phyloP scores from a whole-genome alignment of 1,284 basidiomycete species.

The Rhodotorula sp. region DNA sequence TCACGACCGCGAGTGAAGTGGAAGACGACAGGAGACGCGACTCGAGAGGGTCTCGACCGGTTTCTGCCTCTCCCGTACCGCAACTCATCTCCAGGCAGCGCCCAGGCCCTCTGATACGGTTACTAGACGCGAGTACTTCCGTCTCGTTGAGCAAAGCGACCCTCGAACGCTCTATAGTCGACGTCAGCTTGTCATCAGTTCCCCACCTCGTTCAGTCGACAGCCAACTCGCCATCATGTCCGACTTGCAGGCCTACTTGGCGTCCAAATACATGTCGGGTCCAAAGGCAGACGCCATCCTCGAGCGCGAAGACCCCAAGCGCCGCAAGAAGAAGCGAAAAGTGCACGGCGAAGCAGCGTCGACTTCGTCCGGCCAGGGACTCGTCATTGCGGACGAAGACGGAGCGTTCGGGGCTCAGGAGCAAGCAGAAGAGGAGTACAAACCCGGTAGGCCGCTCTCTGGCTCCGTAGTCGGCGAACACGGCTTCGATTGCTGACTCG shows the following conservation, averaged over 20 bases:
- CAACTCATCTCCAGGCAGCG: too few relatives aligned
- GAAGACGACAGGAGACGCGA: too few relatives aligned
- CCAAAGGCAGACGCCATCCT: conserved; percentile 95
- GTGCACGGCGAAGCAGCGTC: conserved; percentile 45
- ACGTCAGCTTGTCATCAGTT: too few relatives aligned
- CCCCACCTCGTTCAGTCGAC: neutral
- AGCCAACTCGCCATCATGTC: conserved; percentile 39
- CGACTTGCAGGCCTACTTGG: conserved; percentile 56
- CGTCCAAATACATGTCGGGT: conserved; percentile 82
- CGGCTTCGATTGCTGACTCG: neutral
- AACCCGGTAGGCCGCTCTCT: conserved; percentile 48
- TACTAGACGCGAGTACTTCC: too few relatives aligned
- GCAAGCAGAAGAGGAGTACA: conserved; percentile 50
- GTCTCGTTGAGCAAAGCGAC: neutral
- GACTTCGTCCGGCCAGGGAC: conserved; percentile 36
- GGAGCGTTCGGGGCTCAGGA: conserved; percentile 41
- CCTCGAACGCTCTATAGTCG: too few relatives aligned
- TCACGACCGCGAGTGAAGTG: too few relatives aligned
- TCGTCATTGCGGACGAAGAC: conserved; percentile 51
- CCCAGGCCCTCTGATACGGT: too few relatives aligned
- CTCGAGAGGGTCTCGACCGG: too few relatives aligned
- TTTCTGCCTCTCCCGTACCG: too few relatives aligned
- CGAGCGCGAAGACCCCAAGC: conserved; percentile 51
- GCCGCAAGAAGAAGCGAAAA: conserved; percentile 69
- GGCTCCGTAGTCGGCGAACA: neutral